Conservation (phyloP, 2,329 filamentous ascomycete species). For the Colletotrichum orbiculare region DNA sequence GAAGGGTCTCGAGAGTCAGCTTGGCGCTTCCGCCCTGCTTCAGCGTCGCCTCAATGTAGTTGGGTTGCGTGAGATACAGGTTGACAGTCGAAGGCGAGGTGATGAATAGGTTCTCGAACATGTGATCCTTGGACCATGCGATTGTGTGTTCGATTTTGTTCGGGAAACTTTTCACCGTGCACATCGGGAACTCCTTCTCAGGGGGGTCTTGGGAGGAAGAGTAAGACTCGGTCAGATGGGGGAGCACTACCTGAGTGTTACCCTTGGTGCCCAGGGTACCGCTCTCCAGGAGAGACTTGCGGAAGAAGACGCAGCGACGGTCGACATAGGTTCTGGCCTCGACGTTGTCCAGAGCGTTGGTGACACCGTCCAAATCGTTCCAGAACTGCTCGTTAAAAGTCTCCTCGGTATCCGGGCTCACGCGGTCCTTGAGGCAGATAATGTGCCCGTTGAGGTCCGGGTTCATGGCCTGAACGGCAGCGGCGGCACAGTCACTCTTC, state of each 20-base stretch:
- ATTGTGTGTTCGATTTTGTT: constrained; percentile 99
- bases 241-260: constrained; percentile 96
- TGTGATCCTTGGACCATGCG: constrained; percentile 90
- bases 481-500: constrained; percentile 95
- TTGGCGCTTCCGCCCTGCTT: constrained; percentile 97
- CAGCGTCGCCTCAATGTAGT: constrained; percentile 86
- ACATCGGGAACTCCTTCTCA: constrained; percentile 99
- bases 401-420: constrained; percentile 91
- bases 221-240: constrained; percentile 93
- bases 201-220: constrained; percentile 95
- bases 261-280: constrained; percentile 99
- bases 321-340: constrained; percentile 98
- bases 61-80: constrained; percentile 88
- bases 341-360: constrained; percentile 97
- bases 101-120: constrained; percentile 94
- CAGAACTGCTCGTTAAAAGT: constrained; percentile 96
- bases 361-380: constrained; percentile 87
- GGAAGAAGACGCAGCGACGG: constrained; percentile 96
- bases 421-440: constrained; percentile 85
- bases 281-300: constrained; percentile 94
- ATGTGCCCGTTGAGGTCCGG: constrained; percentile 91
- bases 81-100: constrained; percentile 95
- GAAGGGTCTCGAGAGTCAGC: constrained; percentile 88
- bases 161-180: constrained; percentile 94
- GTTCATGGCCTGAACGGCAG: constrained; percentile 95